phyloP scores from a whole-genome alignment of 2,329 filamentous ascomycete genomes.

The Pseudophaeomoniella oleicola region DNA sequence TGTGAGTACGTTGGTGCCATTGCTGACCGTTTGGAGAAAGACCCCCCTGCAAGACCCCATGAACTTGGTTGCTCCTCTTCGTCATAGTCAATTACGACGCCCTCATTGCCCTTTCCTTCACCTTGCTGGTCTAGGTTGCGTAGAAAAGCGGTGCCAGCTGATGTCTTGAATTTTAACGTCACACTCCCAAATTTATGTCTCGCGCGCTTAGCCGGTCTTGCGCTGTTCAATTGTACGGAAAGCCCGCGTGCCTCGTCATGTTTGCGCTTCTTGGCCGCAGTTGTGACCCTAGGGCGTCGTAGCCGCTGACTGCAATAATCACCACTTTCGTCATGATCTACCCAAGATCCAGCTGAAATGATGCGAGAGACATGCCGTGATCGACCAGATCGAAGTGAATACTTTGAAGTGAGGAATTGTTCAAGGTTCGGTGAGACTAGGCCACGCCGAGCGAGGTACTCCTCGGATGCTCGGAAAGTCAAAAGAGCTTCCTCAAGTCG shows the following conservation, averaged over 20 bases:
- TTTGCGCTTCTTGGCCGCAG: neutral
- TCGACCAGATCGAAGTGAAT: neutral
- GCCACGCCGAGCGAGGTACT: neutral
- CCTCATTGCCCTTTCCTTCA: no score
- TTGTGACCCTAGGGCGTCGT: neutral
- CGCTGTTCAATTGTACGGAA: no score
- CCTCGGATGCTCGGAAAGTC: neutral
- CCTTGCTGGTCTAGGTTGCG: no score
- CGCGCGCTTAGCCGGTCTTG: no score
- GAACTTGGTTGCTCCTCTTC: conserved; percentile 1
- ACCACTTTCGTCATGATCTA: neutral
- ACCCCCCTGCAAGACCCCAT: conserved; percentile 1
- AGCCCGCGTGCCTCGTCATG: no score
- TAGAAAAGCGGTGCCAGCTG: no score
- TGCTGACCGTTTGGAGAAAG: conserved; percentile 1
- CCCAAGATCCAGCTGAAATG: neutral
- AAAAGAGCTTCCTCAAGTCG: neutral
- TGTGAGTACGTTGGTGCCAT: neutral
- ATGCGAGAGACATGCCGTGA: neutral
- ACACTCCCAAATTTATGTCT: no score
- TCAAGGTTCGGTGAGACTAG: neutral
- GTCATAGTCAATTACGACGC: no score
- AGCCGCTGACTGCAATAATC: neutral
- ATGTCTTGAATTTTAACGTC: no score
- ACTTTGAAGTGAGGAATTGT: neutral